These are phyloP conservation scores for Lactarius hengduanensis DNA, from an alignment of 768 basidiomycete genomes.

Conservation along the genomic window DNA sequence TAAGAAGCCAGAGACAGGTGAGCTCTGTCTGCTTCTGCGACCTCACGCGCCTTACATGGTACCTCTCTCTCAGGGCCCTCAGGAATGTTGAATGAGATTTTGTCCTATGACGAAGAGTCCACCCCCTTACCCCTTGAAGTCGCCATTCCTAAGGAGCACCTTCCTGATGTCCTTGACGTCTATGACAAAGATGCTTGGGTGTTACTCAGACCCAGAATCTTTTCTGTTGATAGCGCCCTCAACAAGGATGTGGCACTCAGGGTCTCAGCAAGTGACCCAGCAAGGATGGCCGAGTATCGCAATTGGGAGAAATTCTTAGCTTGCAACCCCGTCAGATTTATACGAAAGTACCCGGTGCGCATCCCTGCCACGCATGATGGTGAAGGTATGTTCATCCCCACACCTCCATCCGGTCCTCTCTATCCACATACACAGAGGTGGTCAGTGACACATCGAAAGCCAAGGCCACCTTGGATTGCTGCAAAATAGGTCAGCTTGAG, in stretches of 20 bases:
- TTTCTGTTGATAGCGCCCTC: not conserved
- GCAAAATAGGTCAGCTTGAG: constrained; percentile 37
- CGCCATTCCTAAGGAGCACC: constrained; percentile 6
- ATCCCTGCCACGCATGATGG: not conserved
- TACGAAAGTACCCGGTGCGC: constrained; percentile 2
- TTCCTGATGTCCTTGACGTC: constrained; percentile 16
- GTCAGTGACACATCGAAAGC: no score
- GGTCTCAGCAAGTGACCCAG: not conserved
- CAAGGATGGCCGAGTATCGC: not conserved
- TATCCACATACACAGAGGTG: not conserved
- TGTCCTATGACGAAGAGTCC: not conserved
- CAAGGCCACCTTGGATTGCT: not conserved
- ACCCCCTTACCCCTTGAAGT: constrained; percentile 5
- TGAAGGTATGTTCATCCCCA: not conserved
- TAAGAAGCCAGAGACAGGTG: not conserved
- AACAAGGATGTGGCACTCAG: not conserved
- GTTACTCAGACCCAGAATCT: not conserved
- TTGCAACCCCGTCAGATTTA: not conserved
- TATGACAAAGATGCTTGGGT: not conserved
- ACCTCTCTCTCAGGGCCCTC: not conserved
- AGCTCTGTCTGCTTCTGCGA: no score
- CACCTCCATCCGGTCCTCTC: no score
- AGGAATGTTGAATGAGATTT: not conserved
- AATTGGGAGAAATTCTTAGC: not conserved
- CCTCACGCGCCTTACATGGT: not conserved